Percentiles rank a stretch among this genome's conserved stretches.
phyloP scores from a whole-genome alignment of 148 eudicot species.

The Nepenthes mirabilis region DNA sequence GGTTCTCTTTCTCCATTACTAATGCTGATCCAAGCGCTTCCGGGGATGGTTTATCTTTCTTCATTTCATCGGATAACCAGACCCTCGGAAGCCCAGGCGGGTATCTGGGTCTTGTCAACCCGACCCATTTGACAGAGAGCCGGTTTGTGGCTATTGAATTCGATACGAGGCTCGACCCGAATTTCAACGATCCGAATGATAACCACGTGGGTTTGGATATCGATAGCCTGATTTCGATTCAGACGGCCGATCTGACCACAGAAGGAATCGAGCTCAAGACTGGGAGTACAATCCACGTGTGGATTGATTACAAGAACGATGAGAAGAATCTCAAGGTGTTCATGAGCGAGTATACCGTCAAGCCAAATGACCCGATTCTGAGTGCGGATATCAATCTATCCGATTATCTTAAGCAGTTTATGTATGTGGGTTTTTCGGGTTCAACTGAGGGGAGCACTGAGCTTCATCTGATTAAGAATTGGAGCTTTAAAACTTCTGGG shows the following conservation, averaged over 20 bases:
- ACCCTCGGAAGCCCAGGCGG: constrained; percentile 72
- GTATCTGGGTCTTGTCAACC: constrained; percentile 67
- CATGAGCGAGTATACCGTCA: constrained; percentile 35
- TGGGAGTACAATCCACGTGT: constrained; percentile 49
- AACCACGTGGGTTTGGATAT: constrained; percentile 81
- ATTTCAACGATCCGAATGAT: constrained; percentile 53
- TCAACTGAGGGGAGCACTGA: constrained; percentile 94
- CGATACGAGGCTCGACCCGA: constrained; percentile 51
- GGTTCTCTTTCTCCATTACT: constrained; percentile 45
- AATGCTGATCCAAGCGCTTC: constrained; percentile 43
- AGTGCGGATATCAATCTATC: constrained; percentile 42
- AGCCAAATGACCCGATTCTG: constrained; percentile 43
- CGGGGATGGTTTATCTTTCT: constrained; percentile 77
- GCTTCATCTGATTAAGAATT: constrained; percentile 43
- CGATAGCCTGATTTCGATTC: constrained; percentile 41
- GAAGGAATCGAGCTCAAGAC: constrained; percentile 44
- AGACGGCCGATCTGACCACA: constrained; percentile 25
- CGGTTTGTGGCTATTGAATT: constrained; percentile 73
- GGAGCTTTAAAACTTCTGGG: constrained; percentile 51
- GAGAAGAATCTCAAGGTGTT: constrained; percentile 29
- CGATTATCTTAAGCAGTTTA: constrained; percentile 35
- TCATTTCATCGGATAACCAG: constrained; percentile 48
- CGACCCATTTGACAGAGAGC: constrained; percentile 48
- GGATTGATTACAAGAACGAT: constrained; percentile 68
- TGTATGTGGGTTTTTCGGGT: constrained; percentile 78